phyloP scores from a whole-genome alignment of 805 yeast species.

The Maudiozyma bulderi region DNA sequence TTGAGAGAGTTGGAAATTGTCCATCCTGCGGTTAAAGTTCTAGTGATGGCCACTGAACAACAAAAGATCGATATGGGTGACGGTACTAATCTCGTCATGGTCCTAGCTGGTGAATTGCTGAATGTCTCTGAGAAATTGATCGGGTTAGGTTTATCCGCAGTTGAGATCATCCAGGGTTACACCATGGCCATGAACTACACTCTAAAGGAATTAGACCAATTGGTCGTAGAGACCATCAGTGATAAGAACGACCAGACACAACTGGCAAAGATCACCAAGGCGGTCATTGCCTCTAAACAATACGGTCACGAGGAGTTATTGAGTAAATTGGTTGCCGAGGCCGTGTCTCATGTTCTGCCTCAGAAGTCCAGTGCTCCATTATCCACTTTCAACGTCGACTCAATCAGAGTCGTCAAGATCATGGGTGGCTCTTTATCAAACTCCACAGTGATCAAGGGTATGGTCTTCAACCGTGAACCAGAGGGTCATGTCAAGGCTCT shows the following conservation, averaged over 20 bases:
- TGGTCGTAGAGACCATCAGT: slow-evolving; percentile 44
- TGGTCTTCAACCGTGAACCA: slow-evolving; percentile 98
- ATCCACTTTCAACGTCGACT: slow-evolving; percentile 72
- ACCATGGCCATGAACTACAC: slow-evolving; percentile 78
- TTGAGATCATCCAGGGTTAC: slow-evolving; percentile 90
- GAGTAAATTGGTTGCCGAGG: slow-evolving; percentile 72
- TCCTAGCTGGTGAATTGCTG: slow-evolving; percentile 87
- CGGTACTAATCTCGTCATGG: slow-evolving; percentile 82
- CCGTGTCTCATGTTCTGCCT: slow-evolving; percentile 71
- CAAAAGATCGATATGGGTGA: slow-evolving; percentile 98
- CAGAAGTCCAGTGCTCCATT: slow-evolving; percentile 8
- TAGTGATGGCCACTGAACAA: slow-evolving; percentile 94
- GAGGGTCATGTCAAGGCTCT: slow-evolving; percentile 77
- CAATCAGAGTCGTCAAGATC: slow-evolving; percentile 89
- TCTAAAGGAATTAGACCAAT: slow-evolving; percentile 52
- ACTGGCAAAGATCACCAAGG: slow-evolving; percentile 63
- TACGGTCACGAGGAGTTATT: slow-evolving; percentile 78
- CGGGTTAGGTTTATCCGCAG: slow-evolving; percentile 74
- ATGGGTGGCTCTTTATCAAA: slow-evolving; percentile 78
- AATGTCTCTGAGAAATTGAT: slow-evolving; percentile 79
- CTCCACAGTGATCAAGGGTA: slow-evolving; percentile 83
- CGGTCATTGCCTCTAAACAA: slow-evolving; percentile 90
- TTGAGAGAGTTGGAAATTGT: slow-evolving; percentile 85
- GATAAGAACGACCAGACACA: slow-evolving; percentile 45
- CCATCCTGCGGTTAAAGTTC: slow-evolving; percentile 93